Evolutionary conservation across 2,329 filamentous ascomycete genomes (phyloP).

Genomic region (Paecilomyces dactylethromorphus): DNA sequence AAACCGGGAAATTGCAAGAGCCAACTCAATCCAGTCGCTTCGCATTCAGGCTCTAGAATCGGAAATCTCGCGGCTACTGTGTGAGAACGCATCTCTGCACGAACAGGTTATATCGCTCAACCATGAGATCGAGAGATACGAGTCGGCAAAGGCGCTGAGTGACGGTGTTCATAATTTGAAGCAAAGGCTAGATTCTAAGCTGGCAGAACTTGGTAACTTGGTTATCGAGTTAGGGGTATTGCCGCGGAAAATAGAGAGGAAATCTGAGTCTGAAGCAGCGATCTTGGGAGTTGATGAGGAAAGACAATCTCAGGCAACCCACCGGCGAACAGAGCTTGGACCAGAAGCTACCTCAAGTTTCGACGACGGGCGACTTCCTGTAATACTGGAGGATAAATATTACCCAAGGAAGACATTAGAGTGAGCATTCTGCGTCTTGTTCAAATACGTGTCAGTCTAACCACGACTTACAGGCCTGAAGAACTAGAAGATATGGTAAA

Average conservation of each 20-base stretch:
- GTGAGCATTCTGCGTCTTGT: constrained; percentile 29
- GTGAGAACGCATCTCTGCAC: constrained; percentile 54
- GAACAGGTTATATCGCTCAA: constrained; percentile 54
- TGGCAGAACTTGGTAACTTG: constrained; percentile 49
- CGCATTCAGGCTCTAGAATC: constrained; percentile 58
- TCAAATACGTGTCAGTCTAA: neutral
- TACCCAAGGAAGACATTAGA: constrained; percentile 52
- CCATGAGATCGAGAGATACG: constrained; percentile 45
- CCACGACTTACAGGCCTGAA: constrained; percentile 19
- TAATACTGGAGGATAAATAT: constrained; percentile 54
- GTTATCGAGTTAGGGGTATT: constrained; percentile 48
- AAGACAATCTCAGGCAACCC: constrained; percentile 6
- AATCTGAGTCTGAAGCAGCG: constrained; percentile 10
- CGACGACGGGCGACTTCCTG: constrained; percentile 43
- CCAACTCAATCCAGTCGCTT: constrained; percentile 58
- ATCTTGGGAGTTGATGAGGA: constrained; percentile 4
- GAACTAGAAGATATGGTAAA: constrained; percentile 27
- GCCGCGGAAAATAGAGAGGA: constrained; percentile 23
- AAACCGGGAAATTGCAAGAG: constrained; percentile 60
- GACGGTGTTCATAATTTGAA: constrained; percentile 48
- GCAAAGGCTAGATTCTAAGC: constrained; percentile 48
- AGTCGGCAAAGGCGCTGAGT: constrained; percentile 36
- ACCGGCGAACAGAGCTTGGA: constrained; percentile 9
- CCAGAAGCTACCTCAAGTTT: constrained; percentile 10
- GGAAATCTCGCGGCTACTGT: constrained; percentile 54